phyloP scores from a whole-genome alignment of 768 basidiomycete genomes.

The Omphalotus guepiniiformis region DNA sequence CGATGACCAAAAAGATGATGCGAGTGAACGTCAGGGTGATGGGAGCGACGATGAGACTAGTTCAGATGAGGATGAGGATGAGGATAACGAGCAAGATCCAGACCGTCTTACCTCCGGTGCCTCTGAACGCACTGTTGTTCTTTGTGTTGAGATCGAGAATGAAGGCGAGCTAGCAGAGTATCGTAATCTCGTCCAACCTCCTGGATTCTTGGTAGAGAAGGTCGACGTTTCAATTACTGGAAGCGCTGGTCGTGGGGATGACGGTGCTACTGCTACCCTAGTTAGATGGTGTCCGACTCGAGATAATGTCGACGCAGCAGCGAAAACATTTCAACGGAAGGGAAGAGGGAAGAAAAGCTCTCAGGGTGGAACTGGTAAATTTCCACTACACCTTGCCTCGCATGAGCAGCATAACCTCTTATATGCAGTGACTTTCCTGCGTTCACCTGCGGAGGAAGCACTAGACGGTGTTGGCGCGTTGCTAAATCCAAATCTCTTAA shows the following conservation, averaged over 20 bases:
- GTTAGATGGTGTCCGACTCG: no score
- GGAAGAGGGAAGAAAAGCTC: no score
- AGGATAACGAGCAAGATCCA: constrained; percentile 26
- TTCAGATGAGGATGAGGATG: constrained; percentile 6
- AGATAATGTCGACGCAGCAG: no score
- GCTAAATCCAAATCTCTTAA: background rate
- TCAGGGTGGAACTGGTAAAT: no score
- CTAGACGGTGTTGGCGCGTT: constrained; percentile 31
- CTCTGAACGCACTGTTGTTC: constrained; percentile 79
- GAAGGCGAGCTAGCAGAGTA: constrained; percentile 53
- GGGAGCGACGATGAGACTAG: background rate
- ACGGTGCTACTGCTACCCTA: no score
- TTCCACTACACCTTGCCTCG: constrained; percentile 60
- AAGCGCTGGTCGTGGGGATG: constrained; percentile 26
- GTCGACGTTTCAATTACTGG: constrained; percentile 77
- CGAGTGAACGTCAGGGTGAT: background rate
- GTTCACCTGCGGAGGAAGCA: constrained; percentile 53
- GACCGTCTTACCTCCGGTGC: constrained; percentile 62
- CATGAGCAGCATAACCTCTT: constrained; percentile 84
- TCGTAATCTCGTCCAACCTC: background rate
- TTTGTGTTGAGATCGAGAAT: constrained; percentile 92
- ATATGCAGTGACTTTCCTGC: constrained; percentile 82
- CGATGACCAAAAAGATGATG: background rate
- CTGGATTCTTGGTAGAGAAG: constrained; percentile 72
- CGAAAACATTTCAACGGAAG: no score